Evolutionary conservation across 1,284 basidiomycete species (phyloP), one percentile per base, ranked within the genome.

Genomic region (Malassezia sympodialis): DNA sequence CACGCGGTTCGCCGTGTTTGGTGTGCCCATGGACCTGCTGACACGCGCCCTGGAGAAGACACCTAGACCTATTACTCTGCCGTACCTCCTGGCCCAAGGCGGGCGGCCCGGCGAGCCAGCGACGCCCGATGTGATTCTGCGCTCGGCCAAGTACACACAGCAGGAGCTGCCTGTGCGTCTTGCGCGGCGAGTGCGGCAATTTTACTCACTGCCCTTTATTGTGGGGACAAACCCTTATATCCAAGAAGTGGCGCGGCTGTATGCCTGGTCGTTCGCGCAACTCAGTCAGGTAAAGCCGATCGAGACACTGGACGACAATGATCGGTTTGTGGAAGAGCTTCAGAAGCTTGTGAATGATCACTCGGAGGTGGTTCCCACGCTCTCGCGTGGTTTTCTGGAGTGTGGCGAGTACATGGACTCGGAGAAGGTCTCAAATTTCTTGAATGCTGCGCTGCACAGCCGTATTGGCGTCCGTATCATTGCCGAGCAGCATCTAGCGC

Each of bases 351-450:
- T 91, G 8, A 80, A 82, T 49, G 80, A 80, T 48, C 89, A 93
- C 70, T 81, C 84, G 3, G 85, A 90, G 75, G 89, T 91, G 69
- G 86, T 91, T 42, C 88, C 88, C 0, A 85, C 84, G 12, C 82
- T 93, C 79, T 87, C 88, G 0, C 87, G 88, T 75, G 89, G 88
- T 49, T 90, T 91, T 69, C 85, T 88, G 65, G 89, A 93, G 77
- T 87, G 85, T 62, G 79, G 82, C 46, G 80, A 82, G 53, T 91
- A 93, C 76, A 85, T 93, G 80, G 83, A 86, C 7, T 80, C 85
- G 1, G 79, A 79, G 21, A 82, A 87, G 63, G 84, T 89, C 57
- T 83, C 81, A 67, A 79, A 80, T 46, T 93, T 91, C 72, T 77
- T 93, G 28, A 86, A 93, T 69, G 83, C 83, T 23, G 84, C 87